Base-by-base conservation (phyloP, 441 rosid genomes). In the Erodium trifolium region DNA sequence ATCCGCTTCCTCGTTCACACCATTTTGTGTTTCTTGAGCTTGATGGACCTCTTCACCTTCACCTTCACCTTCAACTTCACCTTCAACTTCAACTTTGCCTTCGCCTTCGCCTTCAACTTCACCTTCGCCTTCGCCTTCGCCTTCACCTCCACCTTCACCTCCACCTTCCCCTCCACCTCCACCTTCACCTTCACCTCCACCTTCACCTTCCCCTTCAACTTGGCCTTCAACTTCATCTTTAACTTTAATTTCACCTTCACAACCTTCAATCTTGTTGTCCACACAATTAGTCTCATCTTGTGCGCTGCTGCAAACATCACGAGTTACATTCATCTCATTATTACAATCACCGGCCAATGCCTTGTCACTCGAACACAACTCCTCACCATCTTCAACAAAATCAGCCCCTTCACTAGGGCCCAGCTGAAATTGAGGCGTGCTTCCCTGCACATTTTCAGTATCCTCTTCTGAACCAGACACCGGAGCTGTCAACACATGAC, bases 401-500 rank as follows among this genome's bases (percentile, higher is more conserved):
- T 81, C 91, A 18, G 91, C 68, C 2, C 81, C 90, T 62, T 89
- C 88, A 49, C 86, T 90, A 2, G 87, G 91, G 11, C 92, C 94
- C n/a, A 89, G 75, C 82, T 88, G 96, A 77, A 89, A 86, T 73
- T 82, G 90, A 74, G 96, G 91, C 17, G 84, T 85, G 68, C 78
- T 76, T 66, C 83, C 72, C 72, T 83, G 81, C 72, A 88, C 75
- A 82, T 81, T 74, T 77, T 83, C 89, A 65, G 84, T 72, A 77
- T 81, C 71, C 75, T 76, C 77, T 68, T 92, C 94, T 6, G 87
- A 88, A 31, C 83, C 85, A 16, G 79, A 82, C 41, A 92, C 80
- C 14, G 97, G 96, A 0, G 97, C 97, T 47, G 87, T 89, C 65
- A 92, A 72, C 67, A 92, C 78, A 73, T 77, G 94, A 29, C 97